phyloP scores from a whole-genome alignment of 1,284 basidiomycete genomes.

The Apiotrichum gamsii region DNA sequence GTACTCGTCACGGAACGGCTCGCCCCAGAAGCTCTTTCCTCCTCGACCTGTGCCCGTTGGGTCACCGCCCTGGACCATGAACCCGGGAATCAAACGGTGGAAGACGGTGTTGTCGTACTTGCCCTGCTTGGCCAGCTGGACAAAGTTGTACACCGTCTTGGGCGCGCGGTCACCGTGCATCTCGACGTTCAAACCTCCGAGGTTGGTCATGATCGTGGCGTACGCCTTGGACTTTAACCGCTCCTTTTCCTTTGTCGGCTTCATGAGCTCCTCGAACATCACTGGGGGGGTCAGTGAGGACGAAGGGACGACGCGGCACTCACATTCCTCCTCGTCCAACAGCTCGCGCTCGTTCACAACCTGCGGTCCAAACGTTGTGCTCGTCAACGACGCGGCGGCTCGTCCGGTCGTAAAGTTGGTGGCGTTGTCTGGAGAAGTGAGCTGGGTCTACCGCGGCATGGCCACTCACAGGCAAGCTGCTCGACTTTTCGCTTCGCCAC shows the following conservation, averaged over 20 bases:
- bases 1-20: conserved; percentile 89
- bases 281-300: conserved; percentile 42
- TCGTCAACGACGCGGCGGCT: conserved; percentile 86
- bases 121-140: conserved; percentile 79
- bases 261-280: conserved; percentile 84
- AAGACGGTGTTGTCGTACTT: conserved; percentile 79
- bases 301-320: conserved; percentile 32
- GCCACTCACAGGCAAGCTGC: conserved; percentile 35
- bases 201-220: conserved; percentile 81
- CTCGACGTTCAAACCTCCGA: conserved; percentile 85
- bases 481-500: conserved; percentile 39
- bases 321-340: conserved; percentile 70
- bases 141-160: conserved; percentile 96
- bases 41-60: conserved; percentile 93
- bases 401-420: conserved; percentile 86
- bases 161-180: conserved; percentile 73
- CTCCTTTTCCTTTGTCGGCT: conserved; percentile 82
- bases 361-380: conserved; percentile 78
- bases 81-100: conserved; percentile 90
- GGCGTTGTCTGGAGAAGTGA: conserved; percentile 63
- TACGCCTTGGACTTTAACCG: conserved; percentile 81
- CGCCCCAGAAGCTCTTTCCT: conserved; percentile 90
- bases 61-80: conserved; percentile 98
- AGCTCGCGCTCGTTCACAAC: conserved; percentile 70
- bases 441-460: not conserved